Evolutionary conservation across 2,329 filamentous ascomycete species (phyloP).

Genomic region (Penicillium italicum): DNA sequence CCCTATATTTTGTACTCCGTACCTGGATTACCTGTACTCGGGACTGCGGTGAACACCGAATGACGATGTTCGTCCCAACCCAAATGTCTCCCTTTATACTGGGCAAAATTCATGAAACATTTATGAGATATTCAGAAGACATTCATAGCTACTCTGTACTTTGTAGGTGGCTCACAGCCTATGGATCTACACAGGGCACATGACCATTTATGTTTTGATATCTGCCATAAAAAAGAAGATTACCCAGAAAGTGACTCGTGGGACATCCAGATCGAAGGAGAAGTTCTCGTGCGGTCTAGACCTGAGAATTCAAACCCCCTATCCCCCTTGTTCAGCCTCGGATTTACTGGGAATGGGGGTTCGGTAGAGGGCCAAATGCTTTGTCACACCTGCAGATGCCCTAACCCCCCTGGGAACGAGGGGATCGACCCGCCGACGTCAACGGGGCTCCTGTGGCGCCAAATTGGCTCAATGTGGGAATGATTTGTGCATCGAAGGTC

Average conservation of each 20-base stretch:
- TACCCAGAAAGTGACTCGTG: not conserved
- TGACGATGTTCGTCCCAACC: not conserved
- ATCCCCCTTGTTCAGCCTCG: conserved; percentile 1
- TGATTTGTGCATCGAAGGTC: not conserved
- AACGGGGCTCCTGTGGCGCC: conserved; percentile 9
- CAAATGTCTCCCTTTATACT: not conserved
- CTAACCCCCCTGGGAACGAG: conserved; percentile 2
- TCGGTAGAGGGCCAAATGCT: not conserved
- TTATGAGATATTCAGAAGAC: no score
- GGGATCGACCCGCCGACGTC: conserved; percentile 11
- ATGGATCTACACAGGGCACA: not conserved
- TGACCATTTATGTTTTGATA: not conserved
- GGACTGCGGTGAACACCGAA: not conserved
- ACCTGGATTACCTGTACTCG: not conserved
- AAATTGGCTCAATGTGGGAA: conserved; percentile 3
- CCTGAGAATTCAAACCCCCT: not conserved
- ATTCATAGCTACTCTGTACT: no score
- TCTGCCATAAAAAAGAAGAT: not conserved
- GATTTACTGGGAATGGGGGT: not conserved
- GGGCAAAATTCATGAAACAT: not conserved
- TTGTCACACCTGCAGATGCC: not conserved
- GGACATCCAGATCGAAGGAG: not conserved
- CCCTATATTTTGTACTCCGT: not conserved
- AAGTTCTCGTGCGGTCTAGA: conserved; percentile 2
- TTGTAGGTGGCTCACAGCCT: no score